Conservation (phyloP, 257 asterid species). For the Nicotiana knightiana region DNA sequence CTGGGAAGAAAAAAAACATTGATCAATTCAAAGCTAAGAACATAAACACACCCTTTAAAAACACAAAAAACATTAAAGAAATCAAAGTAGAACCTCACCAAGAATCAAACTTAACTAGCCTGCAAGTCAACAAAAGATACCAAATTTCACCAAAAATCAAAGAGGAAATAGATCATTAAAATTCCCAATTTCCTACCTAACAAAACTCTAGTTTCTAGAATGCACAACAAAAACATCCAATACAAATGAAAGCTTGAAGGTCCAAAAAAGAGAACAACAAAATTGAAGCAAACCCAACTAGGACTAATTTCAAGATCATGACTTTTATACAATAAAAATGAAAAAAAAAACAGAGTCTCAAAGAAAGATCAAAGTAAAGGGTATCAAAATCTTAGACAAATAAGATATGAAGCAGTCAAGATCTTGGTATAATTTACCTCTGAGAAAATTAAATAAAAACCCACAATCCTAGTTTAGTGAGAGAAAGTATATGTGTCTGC, state of each 20-base stretch:
- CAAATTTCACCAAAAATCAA: neutral
- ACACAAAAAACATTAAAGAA: neutral
- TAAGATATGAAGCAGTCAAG: constrained; percentile 13
- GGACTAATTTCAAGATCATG: constrained; percentile 36
- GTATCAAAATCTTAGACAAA: constrained; percentile 18
- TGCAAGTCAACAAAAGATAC: constrained; percentile 11
- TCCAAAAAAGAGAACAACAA: constrained; percentile 26
- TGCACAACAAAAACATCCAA: constrained; percentile 24
- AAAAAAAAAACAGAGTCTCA: constrained; percentile 12
- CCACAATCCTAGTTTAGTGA: constrained; percentile 9
- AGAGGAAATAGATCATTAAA: neutral
- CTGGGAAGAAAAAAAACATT: neutral
- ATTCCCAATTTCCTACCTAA: neutral
- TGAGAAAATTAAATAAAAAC: constrained; percentile 1
- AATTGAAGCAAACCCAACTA: constrained; percentile 22
- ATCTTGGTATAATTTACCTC: constrained; percentile 27
- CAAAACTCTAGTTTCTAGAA: constrained; percentile 10
- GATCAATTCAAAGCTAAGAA: neutral
- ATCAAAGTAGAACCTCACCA: constrained; percentile 5
- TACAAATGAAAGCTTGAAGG: constrained; percentile 18
- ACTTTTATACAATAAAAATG: constrained; percentile 2
- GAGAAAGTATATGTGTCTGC: constrained; percentile 1
- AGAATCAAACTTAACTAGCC: constrained; percentile 14
- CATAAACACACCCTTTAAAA: neutral
- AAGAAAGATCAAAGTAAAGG: constrained; percentile 24